Evolutionary conservation across 192 early-diverging fungal genomes (phyloP), one percentile per base, ranked within the genome.

Genomic region (Entrophospora sp.): DNA sequence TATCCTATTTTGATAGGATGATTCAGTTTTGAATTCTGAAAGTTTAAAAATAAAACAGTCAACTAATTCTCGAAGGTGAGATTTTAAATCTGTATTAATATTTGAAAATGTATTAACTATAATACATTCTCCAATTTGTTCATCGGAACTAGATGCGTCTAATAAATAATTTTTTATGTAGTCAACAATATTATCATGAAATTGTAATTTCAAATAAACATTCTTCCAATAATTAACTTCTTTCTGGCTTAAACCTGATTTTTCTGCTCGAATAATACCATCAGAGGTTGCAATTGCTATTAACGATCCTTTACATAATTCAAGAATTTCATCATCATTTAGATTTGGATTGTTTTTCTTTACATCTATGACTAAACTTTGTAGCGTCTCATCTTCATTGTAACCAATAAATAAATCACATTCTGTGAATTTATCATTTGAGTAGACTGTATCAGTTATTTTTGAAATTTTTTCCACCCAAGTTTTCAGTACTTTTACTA

Each of bases 71-170:
- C 48, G 3, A 16, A 68, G 63, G 14, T 43, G 63, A 20, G 36
- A 1, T 13, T 46, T 61, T 10, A 68, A 28, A 46, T 68, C 59
- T 12, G 59, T 58, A 27, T 68, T 68, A 24, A 68, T 58, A 32
- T 68, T 68, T 1, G 58, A 62, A 42, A 68, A 58, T 43, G 67
- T 63, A 34, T 58, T 60, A 18, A 68, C 63, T n/a, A 68, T 68
- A 14, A 68, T 13, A 43, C 28, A 20, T 10, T 66, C 20, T 14
- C 58, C 66, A 28, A 44, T 10, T 13, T n/a, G 7, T 27, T 51
- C 14, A 25, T 22, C 18, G n/a, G n/a, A n/a, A n/a, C n/a, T n/a
- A n/a, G n/a, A n/a, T n/a, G n/a, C n/a, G n/a, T n/a, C n/a, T n/a
- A n/a, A n/a, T n/a, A 52, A 66, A 6, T 43, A 66, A 56, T 66